These are phyloP conservation scores for Hamigera avellanea DNA, from an alignment of 495 filamentous ascomycete species.

Conservation along the genomic window DNA sequence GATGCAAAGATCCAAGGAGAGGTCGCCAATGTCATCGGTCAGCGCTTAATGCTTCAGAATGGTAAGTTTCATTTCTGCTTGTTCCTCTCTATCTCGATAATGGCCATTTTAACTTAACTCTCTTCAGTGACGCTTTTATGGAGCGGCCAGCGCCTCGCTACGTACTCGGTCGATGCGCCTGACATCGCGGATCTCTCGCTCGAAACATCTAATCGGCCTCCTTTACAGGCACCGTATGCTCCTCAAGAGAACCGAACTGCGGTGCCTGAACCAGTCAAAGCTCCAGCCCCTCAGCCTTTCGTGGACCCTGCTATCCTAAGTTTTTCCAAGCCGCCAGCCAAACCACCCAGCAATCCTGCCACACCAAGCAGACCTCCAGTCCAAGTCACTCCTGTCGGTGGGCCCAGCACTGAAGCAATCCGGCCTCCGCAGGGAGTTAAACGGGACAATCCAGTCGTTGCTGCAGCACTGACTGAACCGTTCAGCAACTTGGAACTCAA, in stretches of 20 bases:
- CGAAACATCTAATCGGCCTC: slow-evolving; percentile 22
- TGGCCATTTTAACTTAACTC: background rate
- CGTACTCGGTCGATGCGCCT: slow-evolving; percentile 41
- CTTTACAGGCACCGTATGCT: slow-evolving; percentile 15
- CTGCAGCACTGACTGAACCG: slow-evolving; percentile 26
- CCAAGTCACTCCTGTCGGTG: slow-evolving; percentile 1
- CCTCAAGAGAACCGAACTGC: slow-evolving; percentile 5
- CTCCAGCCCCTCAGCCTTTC: slow-evolving; percentile 21
- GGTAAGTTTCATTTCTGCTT: slow-evolving; percentile 39
- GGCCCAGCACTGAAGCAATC: background rate
- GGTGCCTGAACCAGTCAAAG: slow-evolving; percentile 2
- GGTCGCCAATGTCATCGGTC: slow-evolving; percentile 60
- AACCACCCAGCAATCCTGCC: slow-evolving; percentile 3
- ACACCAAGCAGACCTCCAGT: slow-evolving; percentile 1
- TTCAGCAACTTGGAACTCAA: slow-evolving; percentile 32
- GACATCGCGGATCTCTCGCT: slow-evolving; percentile 46
- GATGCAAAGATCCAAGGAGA: slow-evolving; percentile 58
- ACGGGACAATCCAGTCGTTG: slow-evolving; percentile 11
- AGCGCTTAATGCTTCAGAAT: slow-evolving; percentile 63
- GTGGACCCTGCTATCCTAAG: slow-evolving; percentile 47
- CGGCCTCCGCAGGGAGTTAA: slow-evolving; percentile 5
- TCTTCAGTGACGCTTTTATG: slow-evolving; percentile 36
- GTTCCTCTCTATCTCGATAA: background rate
- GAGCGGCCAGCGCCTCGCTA: slow-evolving; percentile 34
- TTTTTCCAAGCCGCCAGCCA: slow-evolving; percentile 23